Evolutionary conservation across 2,329 filamentous ascomycete genomes (phyloP).

Genomic region (Nectriaceae sp.): DNA sequence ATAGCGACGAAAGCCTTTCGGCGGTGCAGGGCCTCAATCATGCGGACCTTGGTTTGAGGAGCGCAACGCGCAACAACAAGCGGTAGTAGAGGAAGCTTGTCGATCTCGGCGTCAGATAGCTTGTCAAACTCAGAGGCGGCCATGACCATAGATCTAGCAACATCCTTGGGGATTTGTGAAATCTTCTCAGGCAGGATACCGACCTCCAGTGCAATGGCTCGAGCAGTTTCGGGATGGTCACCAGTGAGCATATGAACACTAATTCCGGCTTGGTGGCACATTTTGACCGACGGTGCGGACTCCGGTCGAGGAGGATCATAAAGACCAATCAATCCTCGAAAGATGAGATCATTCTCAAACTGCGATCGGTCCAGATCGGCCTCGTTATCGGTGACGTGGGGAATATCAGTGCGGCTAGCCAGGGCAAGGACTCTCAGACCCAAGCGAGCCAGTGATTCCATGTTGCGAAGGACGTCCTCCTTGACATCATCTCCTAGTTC

Average conservation of each 20-base stretch:
- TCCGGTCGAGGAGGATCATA: slow-evolving; percentile 71
- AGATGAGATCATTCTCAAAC: slow-evolving; percentile 63
- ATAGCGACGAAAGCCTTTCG: slow-evolving; percentile 67
- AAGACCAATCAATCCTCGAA: slow-evolving; percentile 71
- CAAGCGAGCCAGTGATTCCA: slow-evolving; percentile 66
- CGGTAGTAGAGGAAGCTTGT: slow-evolving; percentile 62
- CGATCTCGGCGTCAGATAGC: slow-evolving; percentile 64
- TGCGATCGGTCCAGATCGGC: slow-evolving; percentile 52
- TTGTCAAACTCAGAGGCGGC: slow-evolving; percentile 67
- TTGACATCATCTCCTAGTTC: slow-evolving; percentile 55
- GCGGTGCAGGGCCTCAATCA: slow-evolving; percentile 73
- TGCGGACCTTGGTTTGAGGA: slow-evolving; percentile 71
- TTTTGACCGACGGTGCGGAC: slow-evolving; percentile 58
- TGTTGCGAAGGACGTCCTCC: slow-evolving; percentile 62
- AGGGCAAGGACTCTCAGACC: slow-evolving; percentile 71
- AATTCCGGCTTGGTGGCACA: slow-evolving; percentile 63
- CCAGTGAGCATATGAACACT: slow-evolving; percentile 72
- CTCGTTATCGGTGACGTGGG: slow-evolving; percentile 35
- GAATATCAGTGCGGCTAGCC: slow-evolving; percentile 53
- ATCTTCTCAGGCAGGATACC: slow-evolving; percentile 60
- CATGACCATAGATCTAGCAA: slow-evolving; percentile 65
- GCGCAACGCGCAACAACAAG: slow-evolving; percentile 71
- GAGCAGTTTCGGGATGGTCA: slow-evolving; percentile 66
- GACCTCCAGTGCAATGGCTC: slow-evolving; percentile 64
- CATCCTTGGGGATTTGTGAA: slow-evolving; percentile 52